Evolutionary conservation across 106 monocot species (phyloP), one percentile per base, ranked within the genome.

Genomic region (Dendrobium chrysotoxum): DNA sequence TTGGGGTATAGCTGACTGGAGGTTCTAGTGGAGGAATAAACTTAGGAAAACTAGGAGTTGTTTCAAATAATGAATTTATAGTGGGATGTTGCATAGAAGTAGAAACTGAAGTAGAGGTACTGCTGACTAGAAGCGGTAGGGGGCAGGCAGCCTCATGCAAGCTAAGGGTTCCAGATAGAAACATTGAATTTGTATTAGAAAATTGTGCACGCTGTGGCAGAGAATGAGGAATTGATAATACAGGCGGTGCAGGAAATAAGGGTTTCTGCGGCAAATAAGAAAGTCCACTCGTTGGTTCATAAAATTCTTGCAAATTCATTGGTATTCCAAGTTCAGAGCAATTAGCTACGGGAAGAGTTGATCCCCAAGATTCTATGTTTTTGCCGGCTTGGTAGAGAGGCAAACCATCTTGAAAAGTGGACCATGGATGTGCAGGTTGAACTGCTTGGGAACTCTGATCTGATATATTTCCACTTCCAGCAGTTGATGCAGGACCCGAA

Each of bases 361-460:
- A 79, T 4, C 87, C 93, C 96, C 93, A 93, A 10, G 93, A 81
- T 7, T 82, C 87, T 70, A 95, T 30, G 77, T 40, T 90, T 61
- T 83, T 88, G 23, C 85, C 87, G 77, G 96, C 89, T 57, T 94
- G 96, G 85, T 97, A 92, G 47, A 90, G 81, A 78, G 96, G 96
- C 41, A 92, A 57, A 68, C 76, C 81, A 28, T 85, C 82, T 75
- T 89, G 96, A 45, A 93, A 90, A 67, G 79, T 44, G 79, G 94
- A 20, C 77, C 94, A 90, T 75, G 86, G 86, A 75, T 86, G 39
- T 68, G 85, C 88, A 64, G 88, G 42, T 31, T 92, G 92, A 84
- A 85, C 65, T 77, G 87, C 42, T 5, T 90, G 86, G 55, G 55
- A 55, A 85, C 79, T 84, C 30, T 78, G 78, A 77, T 90, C 90